Percentiles rank a stretch among this genome's conserved stretches.
Evolutionary conservation across 306 rosid species (phyloP).

Genomic region (Begonia loranthoides): DNA sequence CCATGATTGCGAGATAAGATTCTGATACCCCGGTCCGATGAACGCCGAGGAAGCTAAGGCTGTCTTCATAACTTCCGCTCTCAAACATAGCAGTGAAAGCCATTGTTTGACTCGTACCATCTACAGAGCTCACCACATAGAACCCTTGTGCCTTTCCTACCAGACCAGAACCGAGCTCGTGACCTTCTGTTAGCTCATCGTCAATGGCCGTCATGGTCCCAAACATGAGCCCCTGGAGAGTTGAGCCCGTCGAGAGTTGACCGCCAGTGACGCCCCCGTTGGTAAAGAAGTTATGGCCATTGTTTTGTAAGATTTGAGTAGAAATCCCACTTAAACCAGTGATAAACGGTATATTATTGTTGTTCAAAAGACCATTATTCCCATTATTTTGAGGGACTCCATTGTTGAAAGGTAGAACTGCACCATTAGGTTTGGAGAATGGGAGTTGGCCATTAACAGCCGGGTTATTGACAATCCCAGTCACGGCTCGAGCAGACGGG

Average conservation of each 20-base stretch:
- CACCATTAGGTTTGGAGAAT: conserved; percentile 70
- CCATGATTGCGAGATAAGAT: conserved; percentile 63
- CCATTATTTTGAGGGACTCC: conserved; percentile 52
- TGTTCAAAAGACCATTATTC: conserved; percentile 49
- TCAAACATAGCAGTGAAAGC: conserved; percentile 57
- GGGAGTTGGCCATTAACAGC: conserved; percentile 61
- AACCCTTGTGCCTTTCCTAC: conserved; percentile 69
- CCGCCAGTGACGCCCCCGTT: conserved; percentile 4
- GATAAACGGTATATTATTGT: conserved; percentile 68
- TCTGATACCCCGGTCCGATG: conserved; percentile 41
- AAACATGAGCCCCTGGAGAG: conserved; percentile 48
- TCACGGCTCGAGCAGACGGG: conserved; percentile 59
- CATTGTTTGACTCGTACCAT: conserved; percentile 54
- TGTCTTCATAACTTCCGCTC: conserved; percentile 42
- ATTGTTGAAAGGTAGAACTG: conserved; percentile 34
- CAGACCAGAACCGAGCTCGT: conserved; percentile 54
- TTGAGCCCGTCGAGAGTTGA: conserved; percentile 36
- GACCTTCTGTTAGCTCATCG: conserved; percentile 56
- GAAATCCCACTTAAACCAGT: conserved; percentile 54
- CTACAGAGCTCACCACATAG: conserved; percentile 43
- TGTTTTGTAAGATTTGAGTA: conserved; percentile 30
- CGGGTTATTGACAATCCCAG: conserved; percentile 52
- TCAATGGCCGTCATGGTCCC: conserved; percentile 70
- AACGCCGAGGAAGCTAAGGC: conserved; percentile 58
- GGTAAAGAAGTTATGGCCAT: conserved; percentile 13